phyloP scores from a whole-genome alignment of 352 stramenopile genomes.

The Globisporangium abappressorium region DNA sequence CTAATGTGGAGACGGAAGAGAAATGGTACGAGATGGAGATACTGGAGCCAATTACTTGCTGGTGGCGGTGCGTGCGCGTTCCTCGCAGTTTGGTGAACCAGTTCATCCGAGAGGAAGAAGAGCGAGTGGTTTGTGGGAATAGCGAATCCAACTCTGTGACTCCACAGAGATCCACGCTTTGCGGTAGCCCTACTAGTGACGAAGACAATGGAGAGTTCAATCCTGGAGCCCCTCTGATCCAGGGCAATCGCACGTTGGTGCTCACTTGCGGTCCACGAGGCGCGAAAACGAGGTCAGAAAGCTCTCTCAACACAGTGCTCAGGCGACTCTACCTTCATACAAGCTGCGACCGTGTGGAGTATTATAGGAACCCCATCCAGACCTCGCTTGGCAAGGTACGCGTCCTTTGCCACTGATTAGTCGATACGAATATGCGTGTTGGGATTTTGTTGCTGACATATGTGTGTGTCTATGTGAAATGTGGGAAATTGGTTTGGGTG shows the following conservation, averaged over 20 bases:
- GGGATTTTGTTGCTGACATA: not conserved
- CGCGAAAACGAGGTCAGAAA: not conserved
- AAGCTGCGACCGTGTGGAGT: not conserved
- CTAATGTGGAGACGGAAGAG: not conserved
- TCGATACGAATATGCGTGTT: too few relatives aligned
- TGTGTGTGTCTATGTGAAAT: not conserved
- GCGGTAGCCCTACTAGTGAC: not conserved
- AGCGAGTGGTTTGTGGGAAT: not conserved
- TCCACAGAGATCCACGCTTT: not conserved
- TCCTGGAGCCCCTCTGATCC: not conserved
- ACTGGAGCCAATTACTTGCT: slow-evolving; percentile 13
- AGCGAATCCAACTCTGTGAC: not conserved
- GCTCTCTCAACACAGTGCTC: not conserved
- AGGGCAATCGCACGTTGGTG: not conserved
- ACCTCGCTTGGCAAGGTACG: slow-evolving; percentile 46
- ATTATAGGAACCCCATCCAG: slow-evolving; percentile 18
- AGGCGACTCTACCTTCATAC: not conserved
- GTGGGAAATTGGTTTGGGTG: not conserved
- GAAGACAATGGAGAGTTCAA: not conserved
- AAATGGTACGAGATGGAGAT: slow-evolving; percentile 20
- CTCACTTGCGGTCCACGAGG: slow-evolving; percentile 2
- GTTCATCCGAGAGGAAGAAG: slow-evolving; percentile 1
- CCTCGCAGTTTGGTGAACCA: not conserved
- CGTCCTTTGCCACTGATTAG: too few relatives aligned
- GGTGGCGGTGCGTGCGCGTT: slow-evolving; percentile 4